Conservation (phyloP, 345 rosid species). For the Crucihimalaya himalaica region DNA sequence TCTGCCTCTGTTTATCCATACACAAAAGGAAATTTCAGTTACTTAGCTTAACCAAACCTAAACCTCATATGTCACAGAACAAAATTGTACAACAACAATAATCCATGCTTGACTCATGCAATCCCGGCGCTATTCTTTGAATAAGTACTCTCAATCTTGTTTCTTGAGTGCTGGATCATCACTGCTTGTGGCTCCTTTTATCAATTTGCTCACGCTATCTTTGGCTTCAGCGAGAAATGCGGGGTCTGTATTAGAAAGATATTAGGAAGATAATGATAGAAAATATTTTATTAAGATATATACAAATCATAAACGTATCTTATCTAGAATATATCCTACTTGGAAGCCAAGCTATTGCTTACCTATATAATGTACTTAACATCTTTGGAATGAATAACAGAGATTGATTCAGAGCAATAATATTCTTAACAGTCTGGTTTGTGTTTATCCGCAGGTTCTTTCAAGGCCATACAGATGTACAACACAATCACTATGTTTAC, state of each 20-base stretch:
- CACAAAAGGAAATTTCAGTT: not conserved
- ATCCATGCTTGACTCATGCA: not conserved
- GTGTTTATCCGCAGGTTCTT: slow-evolving; percentile 68
- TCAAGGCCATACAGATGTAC: slow-evolving; percentile 75
- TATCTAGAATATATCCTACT: too few species aligned
- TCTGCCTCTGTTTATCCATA: not conserved
- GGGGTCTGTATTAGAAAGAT: too few species aligned
- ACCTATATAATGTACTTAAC: too few species aligned
- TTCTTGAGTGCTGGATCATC: slow-evolving; percentile 42
- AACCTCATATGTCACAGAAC: not conserved
- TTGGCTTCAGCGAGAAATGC: slow-evolving; percentile 62
- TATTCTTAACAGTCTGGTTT: too few species aligned
- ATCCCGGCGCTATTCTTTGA: not conserved
- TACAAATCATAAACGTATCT: too few species aligned
- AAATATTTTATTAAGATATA: too few species aligned
- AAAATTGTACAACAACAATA: not conserved
- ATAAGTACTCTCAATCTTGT: slow-evolving; percentile 35
- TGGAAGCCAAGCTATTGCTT: too few species aligned
- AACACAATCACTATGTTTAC: slow-evolving; percentile 68
- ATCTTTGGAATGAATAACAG: too few species aligned
- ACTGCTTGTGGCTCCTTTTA: slow-evolving; percentile 27
- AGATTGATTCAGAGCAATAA: too few species aligned
- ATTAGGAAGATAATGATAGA: too few species aligned
- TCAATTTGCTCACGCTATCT: slow-evolving; percentile 53
- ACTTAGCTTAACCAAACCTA: not conserved